These are phyloP conservation scores for Mycena galopus DNA, from an alignment of 768 basidiomycete genomes.

Conservation along the genomic window DNA sequence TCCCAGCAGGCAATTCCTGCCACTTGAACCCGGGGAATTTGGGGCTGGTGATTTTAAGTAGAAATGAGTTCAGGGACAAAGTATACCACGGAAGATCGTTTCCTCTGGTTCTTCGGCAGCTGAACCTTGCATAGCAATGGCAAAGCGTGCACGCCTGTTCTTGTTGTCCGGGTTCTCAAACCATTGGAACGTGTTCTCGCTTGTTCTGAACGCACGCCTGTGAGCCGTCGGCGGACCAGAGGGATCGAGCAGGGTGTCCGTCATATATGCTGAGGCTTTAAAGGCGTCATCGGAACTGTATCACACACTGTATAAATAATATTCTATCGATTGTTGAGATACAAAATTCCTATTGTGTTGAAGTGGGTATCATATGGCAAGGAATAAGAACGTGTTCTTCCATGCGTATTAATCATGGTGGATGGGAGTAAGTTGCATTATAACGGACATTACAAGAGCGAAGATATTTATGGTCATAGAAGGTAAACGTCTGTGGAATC, in stretches of 20 bases:
- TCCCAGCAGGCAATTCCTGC: background rate
- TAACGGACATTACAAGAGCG: too few species aligned
- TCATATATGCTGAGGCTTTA: background rate
- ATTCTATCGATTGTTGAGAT: too few species aligned
- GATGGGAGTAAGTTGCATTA: too few species aligned
- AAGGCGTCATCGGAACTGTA: background rate
- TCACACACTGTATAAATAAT: too few species aligned
- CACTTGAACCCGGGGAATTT: constrained; percentile 13
- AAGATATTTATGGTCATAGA: too few species aligned
- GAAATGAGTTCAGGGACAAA: background rate
- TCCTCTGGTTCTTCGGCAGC: background rate
- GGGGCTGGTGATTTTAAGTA: too few species aligned
- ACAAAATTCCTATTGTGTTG: too few species aligned
- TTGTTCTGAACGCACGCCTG: constrained; percentile 14
- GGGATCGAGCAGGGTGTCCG: background rate
- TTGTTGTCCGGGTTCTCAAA: constrained; percentile 24
- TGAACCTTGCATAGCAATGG: constrained; percentile 17
- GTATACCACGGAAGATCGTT: constrained; percentile 7
- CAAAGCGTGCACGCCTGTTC: constrained; percentile 1
- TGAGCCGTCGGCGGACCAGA: background rate
- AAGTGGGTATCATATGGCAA: too few species aligned
- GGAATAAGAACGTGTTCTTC: too few species aligned
- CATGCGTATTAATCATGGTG: too few species aligned
- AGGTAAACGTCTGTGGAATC: too few species aligned
- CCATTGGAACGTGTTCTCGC: constrained; percentile 20